Base-by-base conservation (phyloP, 2,329 filamentous ascomycete genomes). In the Venturia asperata region DNA sequence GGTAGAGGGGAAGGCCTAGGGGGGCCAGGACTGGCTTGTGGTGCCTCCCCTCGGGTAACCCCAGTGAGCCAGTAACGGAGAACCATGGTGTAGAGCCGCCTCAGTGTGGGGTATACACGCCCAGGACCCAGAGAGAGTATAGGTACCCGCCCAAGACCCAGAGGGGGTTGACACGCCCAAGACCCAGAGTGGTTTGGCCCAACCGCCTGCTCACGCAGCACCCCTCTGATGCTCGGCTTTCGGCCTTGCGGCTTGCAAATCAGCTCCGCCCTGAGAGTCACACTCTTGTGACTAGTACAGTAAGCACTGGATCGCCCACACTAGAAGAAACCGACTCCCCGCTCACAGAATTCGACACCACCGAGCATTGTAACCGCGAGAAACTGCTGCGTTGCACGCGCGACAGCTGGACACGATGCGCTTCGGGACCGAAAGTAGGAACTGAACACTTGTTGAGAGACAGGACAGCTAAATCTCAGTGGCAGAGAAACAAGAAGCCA, bases 91-190 rank as follows among this genome's bases (percentile, higher is more conserved):
- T 27, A 52, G 21, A 52, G 47, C 47, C 47, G 47, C 47, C 47
- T 30, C 24, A 55, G 27, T 58, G 27, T 58, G 52, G 52, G 52
- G 52, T 56, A 56, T 56, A 37, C 15, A 56, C 27, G 52, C n/a
- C n/a, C n/a, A n/a, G n/a, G n/a, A n/a, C n/a, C n/a, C n/a, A n/a
- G n/a, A n/a, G n/a, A 27, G 52, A 27, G n/a, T 37, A 37, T n/a
- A n/a, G n/a, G n/a, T n/a, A 37, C 17, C 37, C 27, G 52, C 52
- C 9, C 17, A 37, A 58, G 19, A 11, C 52, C 52, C 27, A 58
- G 30, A 37, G 52, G 52, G 52, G 52, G 52, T 37, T 37, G 37
- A 37, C 17, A 58, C 27, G 52, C 52, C 9, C 17, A 37, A 58
- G 19, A 11, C 52, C 52, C 27, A 58, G 30, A 37, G 52, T n/a